A percentile compares a stretch with the other conserved stretches of the same genome.
Evolutionary conservation across 192 early-diverging fungal species (phyloP).

Genomic region (Haplosporangium gracile): DNA sequence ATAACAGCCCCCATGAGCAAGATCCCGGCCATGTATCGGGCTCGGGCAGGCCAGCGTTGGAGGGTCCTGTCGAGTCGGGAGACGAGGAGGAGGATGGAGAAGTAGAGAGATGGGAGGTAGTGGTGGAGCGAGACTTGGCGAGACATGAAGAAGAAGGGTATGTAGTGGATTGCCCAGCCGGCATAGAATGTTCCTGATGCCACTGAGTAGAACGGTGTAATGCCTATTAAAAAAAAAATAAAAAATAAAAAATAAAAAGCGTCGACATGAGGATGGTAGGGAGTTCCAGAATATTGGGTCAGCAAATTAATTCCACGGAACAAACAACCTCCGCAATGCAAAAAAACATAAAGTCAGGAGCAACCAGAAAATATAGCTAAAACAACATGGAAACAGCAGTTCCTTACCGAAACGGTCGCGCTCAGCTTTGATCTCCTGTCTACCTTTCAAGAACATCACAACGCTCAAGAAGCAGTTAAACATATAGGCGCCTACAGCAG

Average conservation of each 20-base stretch:
- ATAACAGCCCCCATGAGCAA: conserved; percentile 68
- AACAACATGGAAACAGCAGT: background rate
- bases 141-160: conserved; percentile 93
- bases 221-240: conserved; percentile 25
- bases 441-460: conserved; percentile 63
- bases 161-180: conserved; percentile 89
- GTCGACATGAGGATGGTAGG: too few species aligned
- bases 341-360: too few species aligned
- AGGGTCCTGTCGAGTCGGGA: conserved; percentile 77
- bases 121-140: conserved; percentile 94
- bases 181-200: conserved; percentile 74
- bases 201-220: conserved; percentile 64
- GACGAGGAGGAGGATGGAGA: conserved; percentile 82
- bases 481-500: conserved; percentile 70
- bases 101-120: conserved; percentile 93
- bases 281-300: background rate
- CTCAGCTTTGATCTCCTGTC: conserved; percentile 52
- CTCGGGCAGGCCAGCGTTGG: conserved; percentile 55
- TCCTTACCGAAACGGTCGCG: conserved; percentile 52
- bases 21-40: conserved; percentile 63
- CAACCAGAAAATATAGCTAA: background rate
- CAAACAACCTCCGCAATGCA: conserved; percentile 4
- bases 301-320: background rate
- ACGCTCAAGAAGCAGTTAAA: conserved; percentile 56
- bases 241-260: too few species aligned